Evolutionary conservation across 106 monocot species (phyloP), one percentile per base, ranked within the genome.

Genomic region (Alisma plantagoaquatica): DNA sequence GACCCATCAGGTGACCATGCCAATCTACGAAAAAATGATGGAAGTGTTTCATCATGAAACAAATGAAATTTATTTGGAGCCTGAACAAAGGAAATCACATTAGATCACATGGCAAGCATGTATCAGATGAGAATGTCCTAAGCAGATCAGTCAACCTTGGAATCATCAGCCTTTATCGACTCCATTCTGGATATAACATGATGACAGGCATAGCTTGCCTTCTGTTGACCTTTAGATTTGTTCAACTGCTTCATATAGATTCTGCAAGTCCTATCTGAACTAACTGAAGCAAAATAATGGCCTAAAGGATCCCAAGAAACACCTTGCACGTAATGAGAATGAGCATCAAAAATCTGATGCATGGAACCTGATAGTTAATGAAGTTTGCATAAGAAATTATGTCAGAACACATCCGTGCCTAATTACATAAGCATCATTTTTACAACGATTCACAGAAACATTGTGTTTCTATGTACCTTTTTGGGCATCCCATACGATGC

Each of bases 1-100:
- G 93, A 80, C 51, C 93, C 93, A 73, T 93, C 93, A 61, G 93
- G 93, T 57, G 93, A 87, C 93, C 93, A 93, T 23, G 69, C 52
- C 51, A 93, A 70, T 70, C 93, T 74, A 41, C 93, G 61, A 44
- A 93, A 96, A 60, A 96, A 96, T 18, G 94, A 96, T 48, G 81
- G 77, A 61, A 96, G 61, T n/a, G 88, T 88, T 30, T 96, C 94
- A 60, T 96, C 94, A 71, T 88, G 84, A 78, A 96, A 96, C 23
- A 96, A 57, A 60, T 88, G 75, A 46, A 64, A 29, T 73, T 69
- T 88, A 41, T 65, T 20, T 48, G 56, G 35, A 53, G 58, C 20
- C 82, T 81, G 70, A 51, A 60, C 55, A 64, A 23, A 59, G 35
- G 29, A 51, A 43, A 10, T 59, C 10, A n/a, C 10, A 66, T 25